A percentile compares a stretch with the other conserved stretches of the same genome.
Evolutionary conservation across 768 basidiomycete species (phyloP).

Genomic region (Lactifluus pinguis): DNA sequence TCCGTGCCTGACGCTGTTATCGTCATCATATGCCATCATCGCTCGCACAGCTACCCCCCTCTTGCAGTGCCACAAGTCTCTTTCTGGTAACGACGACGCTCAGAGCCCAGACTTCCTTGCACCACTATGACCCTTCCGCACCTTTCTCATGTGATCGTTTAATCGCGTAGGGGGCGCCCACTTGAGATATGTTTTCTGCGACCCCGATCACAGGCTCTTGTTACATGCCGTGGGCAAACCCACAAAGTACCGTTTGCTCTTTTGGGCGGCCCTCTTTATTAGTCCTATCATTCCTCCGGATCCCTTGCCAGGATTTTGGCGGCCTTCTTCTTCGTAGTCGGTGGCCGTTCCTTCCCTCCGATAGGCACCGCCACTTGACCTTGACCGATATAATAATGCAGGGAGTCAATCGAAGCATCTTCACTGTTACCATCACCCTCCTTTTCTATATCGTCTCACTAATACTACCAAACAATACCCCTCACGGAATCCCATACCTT

Average conservation of each 20-base stretch:
- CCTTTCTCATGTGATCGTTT: constrained; percentile 3
- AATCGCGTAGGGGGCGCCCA: constrained; percentile 3
- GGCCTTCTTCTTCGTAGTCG: not conserved
- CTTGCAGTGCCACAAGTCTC: not conserved
- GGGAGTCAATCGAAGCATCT: not conserved
- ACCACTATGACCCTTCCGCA: not conserved
- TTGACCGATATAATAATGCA: constrained; percentile 1
- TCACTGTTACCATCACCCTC: not conserved
- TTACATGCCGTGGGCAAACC: constrained; percentile 3
- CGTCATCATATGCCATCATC: constrained; percentile 6
- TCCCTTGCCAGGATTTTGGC: not conserved
- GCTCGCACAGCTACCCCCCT: not conserved
- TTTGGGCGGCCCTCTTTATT: not conserved
- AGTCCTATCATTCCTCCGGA: not conserved
- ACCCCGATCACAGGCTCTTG: not conserved
- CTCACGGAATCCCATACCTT: not conserved
- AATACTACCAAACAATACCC: not conserved
- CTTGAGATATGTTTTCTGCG: not conserved
- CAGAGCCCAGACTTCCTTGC: not conserved
- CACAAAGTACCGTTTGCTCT: not conserved
- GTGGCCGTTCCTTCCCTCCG: not conserved
- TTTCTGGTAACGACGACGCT: not conserved
- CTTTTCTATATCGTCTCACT: not conserved
- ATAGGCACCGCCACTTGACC: not conserved
- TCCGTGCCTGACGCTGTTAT: constrained; percentile 5